A percentile compares a stretch with the other conserved stretches of the same genome.
phyloP scores from a whole-genome alignment of 176 grass and related monocot species.

The Oryza brachyantha region DNA sequence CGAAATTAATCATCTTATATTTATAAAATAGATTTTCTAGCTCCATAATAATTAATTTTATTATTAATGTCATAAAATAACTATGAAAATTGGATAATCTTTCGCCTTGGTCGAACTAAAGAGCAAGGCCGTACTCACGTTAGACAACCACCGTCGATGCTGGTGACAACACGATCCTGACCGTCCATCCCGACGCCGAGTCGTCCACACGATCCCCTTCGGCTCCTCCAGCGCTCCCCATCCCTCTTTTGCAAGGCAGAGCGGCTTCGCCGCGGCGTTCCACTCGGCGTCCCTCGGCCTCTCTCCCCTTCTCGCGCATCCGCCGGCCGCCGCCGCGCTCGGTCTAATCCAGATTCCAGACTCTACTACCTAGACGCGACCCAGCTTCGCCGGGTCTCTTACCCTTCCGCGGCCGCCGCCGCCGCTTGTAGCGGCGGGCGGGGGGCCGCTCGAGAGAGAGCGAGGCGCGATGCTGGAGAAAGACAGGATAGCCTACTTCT shows the following conservation, averaged over 20 bases:
- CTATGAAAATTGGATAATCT: no score
- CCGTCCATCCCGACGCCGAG: neutral
- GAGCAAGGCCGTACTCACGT: no score
- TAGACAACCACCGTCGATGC: constrained; percentile 2
- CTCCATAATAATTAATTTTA: no score
- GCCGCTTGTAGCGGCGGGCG: neutral
- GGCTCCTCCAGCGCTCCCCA: neutral
- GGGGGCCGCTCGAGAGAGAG: neutral
- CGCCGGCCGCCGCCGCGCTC: neutral
- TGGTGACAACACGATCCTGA: neutral
- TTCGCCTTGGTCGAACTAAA: no score
- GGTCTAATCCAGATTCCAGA: neutral
- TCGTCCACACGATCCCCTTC: neutral
- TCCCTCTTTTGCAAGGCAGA: no score
- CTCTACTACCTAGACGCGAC: neutral
- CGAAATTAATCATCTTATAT: no score
- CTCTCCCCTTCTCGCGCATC: neutral
- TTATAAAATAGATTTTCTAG: no score
- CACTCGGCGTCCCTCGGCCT: neutral
- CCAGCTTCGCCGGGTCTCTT: neutral
- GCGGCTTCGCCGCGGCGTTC: neutral
- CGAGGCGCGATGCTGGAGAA: constrained; percentile 59
- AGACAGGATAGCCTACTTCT: constrained; percentile 95
- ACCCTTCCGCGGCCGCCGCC: neutral
- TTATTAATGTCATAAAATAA: no score